Evolutionary conservation across 2,329 filamentous ascomycete genomes (phyloP), one percentile per base, ranked within the genome.

Genomic region (Bipolaris oryzae): DNA sequence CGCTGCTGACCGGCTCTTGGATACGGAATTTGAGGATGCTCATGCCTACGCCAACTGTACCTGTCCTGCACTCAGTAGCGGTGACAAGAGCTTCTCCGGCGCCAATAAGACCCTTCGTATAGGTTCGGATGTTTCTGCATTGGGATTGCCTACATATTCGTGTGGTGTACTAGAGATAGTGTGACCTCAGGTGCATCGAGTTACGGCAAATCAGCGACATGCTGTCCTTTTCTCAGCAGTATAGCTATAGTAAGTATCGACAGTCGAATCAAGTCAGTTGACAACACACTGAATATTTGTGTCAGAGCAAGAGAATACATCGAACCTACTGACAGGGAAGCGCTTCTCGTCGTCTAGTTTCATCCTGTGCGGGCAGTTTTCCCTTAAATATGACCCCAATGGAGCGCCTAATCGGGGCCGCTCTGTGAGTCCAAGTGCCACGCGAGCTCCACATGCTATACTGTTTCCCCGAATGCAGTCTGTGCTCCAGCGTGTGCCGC

Each of bases 61-160:
- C 13, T 21, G 10, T 25, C 23, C 21, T 28, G 18, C 35, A 51
- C 18, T 7, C 42, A 53, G 42, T 28, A 42, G 21, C 48, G 35
- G 35, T 53, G 15, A 42, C 45, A 23, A 44, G 41, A 55, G 37
- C 13, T 55, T 45, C 50, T 43, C 53, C 41, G 46, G 54, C 54
- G 37, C 31, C 10, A 31, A 38, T 34, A 16, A 45, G 16, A 41
- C 25, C 33, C 4, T 16, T 35, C 41, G 20, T 39, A n/a, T 7
- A n/a, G 18, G 20, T 15, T 9, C 25, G 16, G 35, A 18, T 20
- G 20, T n/a, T 21, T 39, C 16, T 28, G 18, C n/a, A 20, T 13
- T 5, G 25, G 11, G 9, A 45, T 33, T 16, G 7, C 13, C 15
- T 7, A 20, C n/a, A 20, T 15, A 18, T 11, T n/a, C 5, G 25